Evolutionary conservation across 495 filamentous ascomycete species (phyloP).

Genomic region (Podospora conica): DNA sequence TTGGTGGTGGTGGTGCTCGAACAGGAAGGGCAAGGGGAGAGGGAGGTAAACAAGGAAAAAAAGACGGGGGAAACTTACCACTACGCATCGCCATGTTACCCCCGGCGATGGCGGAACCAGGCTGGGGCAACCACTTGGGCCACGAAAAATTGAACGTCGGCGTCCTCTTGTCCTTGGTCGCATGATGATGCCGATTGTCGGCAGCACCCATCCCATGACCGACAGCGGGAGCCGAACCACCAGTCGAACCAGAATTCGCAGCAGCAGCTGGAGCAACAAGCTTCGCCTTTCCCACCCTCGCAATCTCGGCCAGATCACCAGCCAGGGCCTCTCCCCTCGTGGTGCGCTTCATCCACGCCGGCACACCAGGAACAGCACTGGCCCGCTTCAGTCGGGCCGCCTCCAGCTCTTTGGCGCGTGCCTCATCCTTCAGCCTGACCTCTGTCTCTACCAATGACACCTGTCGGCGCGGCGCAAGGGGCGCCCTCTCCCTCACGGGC

Average conservation of each 20-base stretch:
- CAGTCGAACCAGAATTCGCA: not conserved
- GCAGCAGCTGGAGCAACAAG: not conserved
- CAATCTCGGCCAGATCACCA: not conserved
- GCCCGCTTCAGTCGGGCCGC: not conserved
- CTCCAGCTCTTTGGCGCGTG: not conserved
- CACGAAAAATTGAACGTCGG: not conserved
- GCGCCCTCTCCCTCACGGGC: not conserved
- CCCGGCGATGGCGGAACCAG: not conserved
- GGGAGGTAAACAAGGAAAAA: not conserved
- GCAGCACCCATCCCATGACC: not conserved
- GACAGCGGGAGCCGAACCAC: not conserved
- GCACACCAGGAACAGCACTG: not conserved
- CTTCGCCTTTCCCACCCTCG: not conserved
- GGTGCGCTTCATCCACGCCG: not conserved
- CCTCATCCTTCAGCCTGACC: not conserved
- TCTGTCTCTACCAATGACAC: not conserved
- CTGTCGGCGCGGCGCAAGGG: not conserved
- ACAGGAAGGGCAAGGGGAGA: not conserved
- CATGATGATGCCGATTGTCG: too few species aligned
- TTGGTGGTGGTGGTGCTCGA: not conserved
- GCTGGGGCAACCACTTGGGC: not conserved
- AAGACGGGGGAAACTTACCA: not conserved
- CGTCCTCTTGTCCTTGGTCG: not conserved
- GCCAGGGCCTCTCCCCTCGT: not conserved
- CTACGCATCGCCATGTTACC: not conserved